Percentiles rank a stretch among this genome's conserved stretches.
Evolutionary conservation across 169 alveolate species (phyloP).

Genomic region (Amoebophrya sp.): DNA sequence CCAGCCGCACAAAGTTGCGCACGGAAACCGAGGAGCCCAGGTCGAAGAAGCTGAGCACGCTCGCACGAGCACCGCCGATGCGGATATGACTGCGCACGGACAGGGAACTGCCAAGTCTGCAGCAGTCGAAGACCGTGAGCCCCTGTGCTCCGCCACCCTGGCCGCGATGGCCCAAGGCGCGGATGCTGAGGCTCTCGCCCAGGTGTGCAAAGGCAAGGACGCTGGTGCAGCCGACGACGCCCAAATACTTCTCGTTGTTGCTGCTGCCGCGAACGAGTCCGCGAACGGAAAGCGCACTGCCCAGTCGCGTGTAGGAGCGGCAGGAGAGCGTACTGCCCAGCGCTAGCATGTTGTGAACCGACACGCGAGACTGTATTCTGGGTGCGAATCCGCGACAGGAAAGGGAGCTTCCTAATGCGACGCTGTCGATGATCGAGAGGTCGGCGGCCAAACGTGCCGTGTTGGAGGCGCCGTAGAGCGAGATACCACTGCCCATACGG

Average conservation of each 20-base stretch:
- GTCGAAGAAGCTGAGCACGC: no score
- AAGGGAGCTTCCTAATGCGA: no score
- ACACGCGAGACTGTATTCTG: no score
- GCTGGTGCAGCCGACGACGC: background rate
- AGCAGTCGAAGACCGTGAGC: background rate
- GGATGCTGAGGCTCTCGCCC: conserved; percentile 10
- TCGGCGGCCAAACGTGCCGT: no score
- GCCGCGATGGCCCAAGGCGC: background rate
- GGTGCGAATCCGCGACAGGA: no score
- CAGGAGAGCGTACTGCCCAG: conserved; percentile 3
- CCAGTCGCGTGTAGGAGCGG: conserved; percentile 20
- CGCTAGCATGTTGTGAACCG: background rate
- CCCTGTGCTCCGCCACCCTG: no score
- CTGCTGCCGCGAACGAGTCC: no score
- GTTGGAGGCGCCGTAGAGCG: no score
- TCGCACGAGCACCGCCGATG: no score
- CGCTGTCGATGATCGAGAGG: no score
- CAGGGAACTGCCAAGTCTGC: background rate
- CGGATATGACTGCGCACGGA: background rate
- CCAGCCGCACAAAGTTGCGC: background rate
- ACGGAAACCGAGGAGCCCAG: conserved; percentile 23
- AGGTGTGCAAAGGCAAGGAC: background rate
- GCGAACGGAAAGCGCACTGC: background rate
- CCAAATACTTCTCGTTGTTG: no score
- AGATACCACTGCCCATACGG: no score